Conservation (phyloP, 2,329 filamentous ascomycete species). For the Plectosphaerella plurivora region DNA sequence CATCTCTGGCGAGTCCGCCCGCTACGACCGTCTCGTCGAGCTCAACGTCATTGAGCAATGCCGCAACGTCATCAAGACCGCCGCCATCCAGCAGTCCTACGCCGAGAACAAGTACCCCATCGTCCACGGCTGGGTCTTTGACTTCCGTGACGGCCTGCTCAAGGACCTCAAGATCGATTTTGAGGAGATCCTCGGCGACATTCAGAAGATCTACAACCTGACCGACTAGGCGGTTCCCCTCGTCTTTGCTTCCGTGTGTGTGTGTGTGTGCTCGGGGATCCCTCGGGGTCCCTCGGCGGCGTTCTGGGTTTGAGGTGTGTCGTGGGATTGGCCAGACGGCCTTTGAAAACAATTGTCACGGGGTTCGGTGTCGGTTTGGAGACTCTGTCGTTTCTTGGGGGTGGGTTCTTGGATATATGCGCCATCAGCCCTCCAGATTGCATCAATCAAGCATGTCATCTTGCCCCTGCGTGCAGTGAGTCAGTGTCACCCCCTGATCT, state of each 20-base stretch:
- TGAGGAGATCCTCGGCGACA: conserved; percentile 50
- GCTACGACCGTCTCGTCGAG: conserved; percentile 71
- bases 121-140: conserved; percentile 72
- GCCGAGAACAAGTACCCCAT: conserved; percentile 60
- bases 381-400: not conserved
- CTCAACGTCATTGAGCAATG: conserved; percentile 78
- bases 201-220: conserved; percentile 63
- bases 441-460: not conserved
- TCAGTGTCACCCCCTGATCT: too few species aligned
- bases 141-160: conserved; percentile 61
- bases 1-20: conserved; percentile 52
- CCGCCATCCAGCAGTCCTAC: conserved; percentile 70
- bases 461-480: not conserved
- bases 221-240: conserved; percentile 20
- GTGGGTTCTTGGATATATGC: not conserved
- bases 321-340: not conserved
- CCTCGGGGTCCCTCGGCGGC: not conserved
- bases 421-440: not conserved
- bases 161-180: conserved; percentile 62
- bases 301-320: not conserved
- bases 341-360: not conserved
- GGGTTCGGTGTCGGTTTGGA: not conserved
- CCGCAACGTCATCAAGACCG: conserved; percentile 74
- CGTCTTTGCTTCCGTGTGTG: not conserved
- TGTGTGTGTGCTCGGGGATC: not conserved